These are phyloP conservation scores for Trypanosoma congolense DNA, from an alignment of 208 protist species.

Conservation along the genomic window DNA sequence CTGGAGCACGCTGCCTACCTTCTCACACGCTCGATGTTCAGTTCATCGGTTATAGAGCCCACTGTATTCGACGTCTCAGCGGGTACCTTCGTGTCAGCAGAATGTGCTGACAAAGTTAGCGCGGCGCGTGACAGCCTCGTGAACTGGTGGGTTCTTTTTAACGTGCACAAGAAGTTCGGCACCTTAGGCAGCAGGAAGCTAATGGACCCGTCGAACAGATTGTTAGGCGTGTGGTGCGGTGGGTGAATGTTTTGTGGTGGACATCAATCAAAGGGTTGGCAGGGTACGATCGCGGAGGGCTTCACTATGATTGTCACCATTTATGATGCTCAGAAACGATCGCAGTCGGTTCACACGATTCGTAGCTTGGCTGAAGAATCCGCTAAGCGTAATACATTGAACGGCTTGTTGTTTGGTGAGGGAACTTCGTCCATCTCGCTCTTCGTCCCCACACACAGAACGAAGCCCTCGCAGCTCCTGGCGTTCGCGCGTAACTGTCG, in stretches of 20 bases:
- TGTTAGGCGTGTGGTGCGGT: slow-evolving; percentile 84
- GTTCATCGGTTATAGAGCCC: slow-evolving; percentile 32
- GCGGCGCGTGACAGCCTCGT: slow-evolving; percentile 59
- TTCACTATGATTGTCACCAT: slow-evolving; percentile 90
- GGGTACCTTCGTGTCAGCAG: slow-evolving; percentile 31
- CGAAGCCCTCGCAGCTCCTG: slow-evolving; percentile 68
- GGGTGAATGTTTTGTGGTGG: slow-evolving; percentile 89
- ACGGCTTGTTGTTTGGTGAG: slow-evolving; percentile 83
- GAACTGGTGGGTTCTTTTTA: slow-evolving; percentile 72
- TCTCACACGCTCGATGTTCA: slow-evolving; percentile 53
- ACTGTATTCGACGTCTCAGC: slow-evolving; percentile 48
- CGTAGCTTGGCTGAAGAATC: slow-evolving; percentile 83
- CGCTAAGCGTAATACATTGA: slow-evolving; percentile 75
- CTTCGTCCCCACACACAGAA: slow-evolving; percentile 80
- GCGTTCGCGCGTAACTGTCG: slow-evolving; percentile 84
- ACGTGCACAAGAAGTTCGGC: slow-evolving; percentile 83
- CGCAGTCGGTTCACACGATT: slow-evolving; percentile 84
- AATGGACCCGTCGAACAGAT: slow-evolving; percentile 86
- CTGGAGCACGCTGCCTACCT: slow-evolving; percentile 80
- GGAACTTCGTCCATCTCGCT: slow-evolving; percentile 85
- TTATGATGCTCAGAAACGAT: slow-evolving; percentile 78
- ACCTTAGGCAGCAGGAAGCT: slow-evolving; percentile 78
- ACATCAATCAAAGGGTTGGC: slow-evolving; percentile 84
- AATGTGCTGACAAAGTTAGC: slow-evolving; percentile 21
- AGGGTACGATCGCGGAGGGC: slow-evolving; percentile 84